Conservation (phyloP, 139 green algal genomes). For the Asterochloris sp. region DNA sequence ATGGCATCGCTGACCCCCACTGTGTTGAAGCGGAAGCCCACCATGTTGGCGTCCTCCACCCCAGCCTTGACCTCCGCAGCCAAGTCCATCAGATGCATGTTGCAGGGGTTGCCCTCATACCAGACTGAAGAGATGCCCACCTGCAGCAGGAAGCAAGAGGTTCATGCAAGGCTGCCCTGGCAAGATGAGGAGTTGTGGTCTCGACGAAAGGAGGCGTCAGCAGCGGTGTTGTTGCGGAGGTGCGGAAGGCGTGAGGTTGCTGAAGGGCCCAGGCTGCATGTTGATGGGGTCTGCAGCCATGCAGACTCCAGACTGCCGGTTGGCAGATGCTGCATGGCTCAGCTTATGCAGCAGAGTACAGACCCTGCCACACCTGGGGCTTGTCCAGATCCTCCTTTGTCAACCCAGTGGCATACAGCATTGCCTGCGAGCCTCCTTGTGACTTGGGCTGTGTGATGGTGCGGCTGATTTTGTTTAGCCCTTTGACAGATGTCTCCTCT, state of each 20-base stretch:
- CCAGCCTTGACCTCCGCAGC: conserved; percentile 91
- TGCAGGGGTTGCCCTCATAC: conserved; percentile 99
- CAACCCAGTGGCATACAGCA: conserved; percentile 96
- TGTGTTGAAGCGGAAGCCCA: conserved; percentile 93
- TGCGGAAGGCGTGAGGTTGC: no score
- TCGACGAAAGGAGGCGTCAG: no score
- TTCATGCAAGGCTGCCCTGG: neutral
- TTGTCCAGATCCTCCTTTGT: conserved; percentile 93
- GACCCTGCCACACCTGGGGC: conserved; percentile 66
- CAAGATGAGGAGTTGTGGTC: no score
- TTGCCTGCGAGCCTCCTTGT: conserved; percentile 96
- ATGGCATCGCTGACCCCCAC: conserved; percentile 95
- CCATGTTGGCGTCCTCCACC: conserved; percentile 78
- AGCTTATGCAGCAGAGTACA: no score
- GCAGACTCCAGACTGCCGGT: no score
- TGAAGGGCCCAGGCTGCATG: no score
- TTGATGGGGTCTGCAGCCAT: no score
- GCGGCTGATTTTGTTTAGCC: conserved; percentile 93
- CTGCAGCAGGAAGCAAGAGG: conserved; percentile 24
- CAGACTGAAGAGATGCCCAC: conserved; percentile 94
- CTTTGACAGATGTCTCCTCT: conserved; percentile 12
- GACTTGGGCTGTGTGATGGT: conserved; percentile 96
- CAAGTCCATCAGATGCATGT: conserved; percentile 98
- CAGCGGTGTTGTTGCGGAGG: no score
- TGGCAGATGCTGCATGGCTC: no score